phyloP scores from a whole-genome alignment of 1,284 basidiomycete species.

The Heterobasidion irregulare region DNA sequence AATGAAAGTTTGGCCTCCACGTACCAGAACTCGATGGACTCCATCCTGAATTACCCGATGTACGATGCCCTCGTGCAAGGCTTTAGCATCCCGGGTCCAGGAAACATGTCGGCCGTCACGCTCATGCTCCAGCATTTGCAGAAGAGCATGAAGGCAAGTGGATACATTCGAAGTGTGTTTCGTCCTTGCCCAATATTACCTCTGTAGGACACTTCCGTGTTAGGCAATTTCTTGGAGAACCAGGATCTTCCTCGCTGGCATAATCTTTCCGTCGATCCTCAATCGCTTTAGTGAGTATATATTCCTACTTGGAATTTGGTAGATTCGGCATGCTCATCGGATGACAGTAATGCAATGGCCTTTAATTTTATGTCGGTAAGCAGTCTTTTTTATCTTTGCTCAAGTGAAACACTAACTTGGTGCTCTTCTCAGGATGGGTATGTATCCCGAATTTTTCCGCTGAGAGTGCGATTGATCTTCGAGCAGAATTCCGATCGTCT shows the following conservation, averaged over 20 bases:
- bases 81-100: conserved; percentile 53
- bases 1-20: conserved; percentile 16
- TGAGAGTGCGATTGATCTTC: conserved; percentile 16
- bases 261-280: conserved; percentile 52
- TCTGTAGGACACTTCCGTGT: conserved; percentile 34
- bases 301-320: neutral
- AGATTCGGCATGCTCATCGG: conserved; percentile 15
- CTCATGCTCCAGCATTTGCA: conserved; percentile 45
- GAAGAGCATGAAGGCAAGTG: conserved; percentile 34
- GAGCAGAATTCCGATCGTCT: conserved; percentile 67
- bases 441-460: neutral
- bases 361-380: conserved; percentile 47
- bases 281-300: conserved; percentile 45
- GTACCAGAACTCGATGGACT: conserved; percentile 51
- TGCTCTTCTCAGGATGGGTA: neutral
- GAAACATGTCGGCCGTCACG: conserved; percentile 54
- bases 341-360: conserved; percentile 39
- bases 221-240: conserved; percentile 83
- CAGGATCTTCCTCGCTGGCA: conserved; percentile 75
- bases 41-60: conserved; percentile 66
- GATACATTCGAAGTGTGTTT: conserved; percentile 8
- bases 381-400: conserved; percentile 32
- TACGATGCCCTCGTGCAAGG: conserved; percentile 57
- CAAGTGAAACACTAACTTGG: neutral
- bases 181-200: conserved; percentile 12